Conservation (phyloP, 2,329 filamentous ascomycete genomes). For the Xylariaceae sp. region DNA sequence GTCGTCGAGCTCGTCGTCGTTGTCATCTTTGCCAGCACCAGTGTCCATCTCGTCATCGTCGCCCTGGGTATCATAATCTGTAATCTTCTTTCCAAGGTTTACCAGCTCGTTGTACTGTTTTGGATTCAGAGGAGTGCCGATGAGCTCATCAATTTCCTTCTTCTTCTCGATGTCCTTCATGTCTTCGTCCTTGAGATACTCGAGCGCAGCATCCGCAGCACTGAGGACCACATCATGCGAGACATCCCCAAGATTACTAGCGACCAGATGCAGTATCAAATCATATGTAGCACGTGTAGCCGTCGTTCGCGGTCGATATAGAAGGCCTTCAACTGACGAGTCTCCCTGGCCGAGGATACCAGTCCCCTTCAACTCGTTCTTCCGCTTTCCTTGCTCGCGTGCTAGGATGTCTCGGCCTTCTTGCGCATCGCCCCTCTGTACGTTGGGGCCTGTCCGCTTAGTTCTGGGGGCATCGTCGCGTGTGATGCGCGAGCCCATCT, state of each 20-base stretch:
- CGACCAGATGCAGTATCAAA: slow-evolving; percentile 86
- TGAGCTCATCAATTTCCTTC: slow-evolving; percentile 89
- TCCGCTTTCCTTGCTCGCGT: slow-evolving; percentile 82
- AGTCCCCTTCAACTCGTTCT: slow-evolving; percentile 69
- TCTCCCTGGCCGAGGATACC: slow-evolving; percentile 83
- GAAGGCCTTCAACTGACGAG: slow-evolving; percentile 82
- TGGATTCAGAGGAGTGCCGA: slow-evolving; percentile 75
- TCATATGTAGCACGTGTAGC: slow-evolving; percentile 92
- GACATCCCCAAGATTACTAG: slow-evolving; percentile 85
- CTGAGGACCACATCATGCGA: slow-evolving; percentile 88
- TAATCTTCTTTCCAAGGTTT: slow-evolving; percentile 97
- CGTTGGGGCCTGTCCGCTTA: slow-evolving; percentile 67
- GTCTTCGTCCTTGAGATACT: slow-evolving; percentile 90
- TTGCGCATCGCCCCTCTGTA: slow-evolving; percentile 70
- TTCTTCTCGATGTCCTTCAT: slow-evolving; percentile 98
- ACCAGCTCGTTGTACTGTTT: slow-evolving; percentile 97
- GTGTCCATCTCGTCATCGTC: slow-evolving; percentile 85
- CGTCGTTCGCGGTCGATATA: slow-evolving; percentile 85
- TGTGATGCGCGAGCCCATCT: slow-evolving; percentile 86
- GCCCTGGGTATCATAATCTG: slow-evolving; percentile 94
- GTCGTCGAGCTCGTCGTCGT: slow-evolving; percentile 80
- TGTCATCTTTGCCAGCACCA: slow-evolving; percentile 58
- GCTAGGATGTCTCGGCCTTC: slow-evolving; percentile 82
- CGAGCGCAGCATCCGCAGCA: slow-evolving; percentile 85
- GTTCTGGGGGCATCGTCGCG: slow-evolving; percentile 77